Evolutionary conservation across 352 stramenopile species (phyloP).

Genomic region (Elongisporangium anandrum): DNA sequence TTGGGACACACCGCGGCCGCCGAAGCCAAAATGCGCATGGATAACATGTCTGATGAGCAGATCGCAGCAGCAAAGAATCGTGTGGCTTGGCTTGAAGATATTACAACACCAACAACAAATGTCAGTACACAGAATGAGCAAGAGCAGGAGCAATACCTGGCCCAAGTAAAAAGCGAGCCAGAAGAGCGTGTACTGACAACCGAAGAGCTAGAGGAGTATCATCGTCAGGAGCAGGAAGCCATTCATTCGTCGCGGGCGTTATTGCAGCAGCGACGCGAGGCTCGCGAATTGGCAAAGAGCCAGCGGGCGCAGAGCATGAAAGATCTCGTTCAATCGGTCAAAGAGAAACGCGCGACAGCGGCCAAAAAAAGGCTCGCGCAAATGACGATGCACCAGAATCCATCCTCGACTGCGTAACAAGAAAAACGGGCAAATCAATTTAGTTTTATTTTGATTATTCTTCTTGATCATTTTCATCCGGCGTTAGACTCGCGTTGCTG

Average conservation of each 20-base stretch:
- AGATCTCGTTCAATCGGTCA: slow-evolving; percentile 23
- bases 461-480: slow-evolving; percentile 2
- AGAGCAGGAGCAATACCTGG: slow-evolving; percentile 15
- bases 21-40: slow-evolving; percentile 29
- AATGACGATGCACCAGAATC: slow-evolving; percentile 16
- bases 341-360: slow-evolving; percentile 25
- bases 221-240: slow-evolving; percentile 22
- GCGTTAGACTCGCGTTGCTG: not conserved
- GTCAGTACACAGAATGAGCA: slow-evolving; percentile 18
- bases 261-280: slow-evolving; percentile 21
- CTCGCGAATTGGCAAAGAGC: slow-evolving; percentile 24
- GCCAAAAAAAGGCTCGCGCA: slow-evolving; percentile 26
- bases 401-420: not conserved
- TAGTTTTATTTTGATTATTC: slow-evolving; percentile 8
- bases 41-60: slow-evolving; percentile 42
- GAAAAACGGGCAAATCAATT: not conserved
- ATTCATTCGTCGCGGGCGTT: slow-evolving; percentile 19
- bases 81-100: slow-evolving; percentile 33
- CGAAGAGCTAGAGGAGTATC: slow-evolving; percentile 22
- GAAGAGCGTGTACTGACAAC: slow-evolving; percentile 16
- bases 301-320: slow-evolving; percentile 26
- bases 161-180: slow-evolving; percentile 4
- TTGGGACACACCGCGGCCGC: slow-evolving; percentile 38
- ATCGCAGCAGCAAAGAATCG: slow-evolving; percentile 27
- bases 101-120: slow-evolving; percentile 6